Base-by-base conservation (phyloP, 768 basidiomycete genomes). In the Lepiota brunneoincarnata region DNA sequence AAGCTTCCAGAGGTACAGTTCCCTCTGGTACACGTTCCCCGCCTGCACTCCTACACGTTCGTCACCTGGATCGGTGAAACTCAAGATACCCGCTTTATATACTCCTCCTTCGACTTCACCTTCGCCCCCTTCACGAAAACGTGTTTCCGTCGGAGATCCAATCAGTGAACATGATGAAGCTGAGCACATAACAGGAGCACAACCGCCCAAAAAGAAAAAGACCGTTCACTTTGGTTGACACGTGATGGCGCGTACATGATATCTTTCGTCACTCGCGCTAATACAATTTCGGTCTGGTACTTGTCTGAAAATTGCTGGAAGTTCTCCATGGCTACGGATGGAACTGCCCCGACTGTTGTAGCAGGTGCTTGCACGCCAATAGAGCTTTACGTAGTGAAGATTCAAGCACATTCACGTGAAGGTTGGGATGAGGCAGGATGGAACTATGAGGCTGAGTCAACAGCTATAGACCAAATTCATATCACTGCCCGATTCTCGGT, bases 21-120 rank as follows among this genome's bases (percentile, higher is more conserved):
- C 35, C 60, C 67, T 10, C 58, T 71, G 46, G 59, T 70, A 15
- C 59, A 63, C 17, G 60, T 65, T 15, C 62, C 64, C 48, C 56
- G 58, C 34, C 50, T 55, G 35, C 59, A 61, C 40, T 17, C 48
- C 34, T n/a, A 55, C 44, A 43, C 54, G 58, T 38, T 54, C 62
- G 45, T 31, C 28, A 14, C 56, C 55, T 26, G 54, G 51, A 12
- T 31, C 60, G 11, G 11, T 65, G 20, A 67, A 61, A 49, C 23
- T 71, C 37, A 64, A 51, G 54, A 63, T 66, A 49, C 69, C 69
- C 23, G 36, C 34, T 14, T n/a, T 45, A 15, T 23, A 20, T 28
- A 24, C 26, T 12, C 23, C 43, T 54, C 17, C 36, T 17, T 10
- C 43, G 15, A 57, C 62, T 48, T 56, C 58, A 28, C 53, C 48